Evolutionary conservation across 2,329 filamentous ascomycete species (phyloP), one percentile per base, ranked within the genome.

Genomic region (Cladophialophora immunda): DNA sequence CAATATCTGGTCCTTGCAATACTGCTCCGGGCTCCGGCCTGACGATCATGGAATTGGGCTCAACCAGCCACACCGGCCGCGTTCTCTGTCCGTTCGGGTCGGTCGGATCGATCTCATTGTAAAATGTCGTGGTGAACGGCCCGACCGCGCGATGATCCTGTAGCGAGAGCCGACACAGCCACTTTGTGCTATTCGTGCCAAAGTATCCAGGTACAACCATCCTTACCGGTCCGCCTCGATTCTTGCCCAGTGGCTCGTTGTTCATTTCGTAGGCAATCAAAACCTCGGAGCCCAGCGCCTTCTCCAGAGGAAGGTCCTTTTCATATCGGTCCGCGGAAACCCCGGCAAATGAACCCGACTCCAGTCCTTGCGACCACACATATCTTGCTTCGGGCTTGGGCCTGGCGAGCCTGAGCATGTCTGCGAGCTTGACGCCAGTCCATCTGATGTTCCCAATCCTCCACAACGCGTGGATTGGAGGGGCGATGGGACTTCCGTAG

Each of bases 381-480:
- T 66, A 64, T 27, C 32, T 62, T 4, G 62, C 70, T 30, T 58
- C 56, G 2, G 62, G 32, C 30, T 58, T 62, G 30, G 70, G 70
- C 41, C 61, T 30, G 15, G 76, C 77, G 0, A 73, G 30, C 0
- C 36, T 25, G 1, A 79, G 68, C 6, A 79, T 59, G 13, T 64
- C 30, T 2, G 66, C 55, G 0, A 78, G 71, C 4, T 67, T 68
- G 1, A 78, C 76, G 4, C 78, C 77, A 0, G 76, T 76, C 78
- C 77, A 80, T 15, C 45, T 56, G 0, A 78, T 75, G 53, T 79
- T 80, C 0, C 78, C 77, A 1, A 79, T 68, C 1, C 77, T 72
- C 72, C 75, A 76, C 0, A 76, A 50, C 1, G 75, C 74, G 4
- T 71, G 70, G 1, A 66, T 72, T 0, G 76, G 73, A 9, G 76